Evolutionary conservation across 2,329 filamentous ascomycete species (phyloP).

Genomic region (Penicillium frequentans): DNA sequence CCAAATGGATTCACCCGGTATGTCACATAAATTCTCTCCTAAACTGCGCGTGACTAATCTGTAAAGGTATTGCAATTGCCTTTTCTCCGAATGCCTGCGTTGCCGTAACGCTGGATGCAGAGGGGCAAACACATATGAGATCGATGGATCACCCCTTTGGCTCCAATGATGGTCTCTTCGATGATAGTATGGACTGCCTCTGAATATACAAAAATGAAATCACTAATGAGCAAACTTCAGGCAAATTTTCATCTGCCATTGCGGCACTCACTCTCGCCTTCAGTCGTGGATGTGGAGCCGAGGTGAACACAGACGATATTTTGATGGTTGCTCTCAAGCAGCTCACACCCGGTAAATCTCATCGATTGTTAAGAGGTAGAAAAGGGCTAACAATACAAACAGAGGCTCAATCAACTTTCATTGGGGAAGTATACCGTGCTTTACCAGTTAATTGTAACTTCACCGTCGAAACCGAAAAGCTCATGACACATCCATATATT

Average conservation of each 20-base stretch:
- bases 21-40: slow-evolving; percentile 22
- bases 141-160: slow-evolving; percentile 44
- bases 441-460: slow-evolving; percentile 78
- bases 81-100: slow-evolving; percentile 49
- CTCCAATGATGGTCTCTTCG: slow-evolving; percentile 33
- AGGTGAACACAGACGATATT: slow-evolving; percentile 67
- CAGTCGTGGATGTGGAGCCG: slow-evolving; percentile 49
- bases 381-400: slow-evolving; percentile 25
- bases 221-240: slow-evolving; percentile 20
- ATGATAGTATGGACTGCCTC: slow-evolving; percentile 34
- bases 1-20: slow-evolving; percentile 64
- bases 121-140: slow-evolving; percentile 40
- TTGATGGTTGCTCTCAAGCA: slow-evolving; percentile 64
- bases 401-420: slow-evolving; percentile 64
- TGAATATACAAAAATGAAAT: background rate
- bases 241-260: slow-evolving; percentile 53
- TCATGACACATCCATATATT: slow-evolving; percentile 71
- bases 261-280: slow-evolving; percentile 60
- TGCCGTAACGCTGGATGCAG: slow-evolving; percentile 38
- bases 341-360: slow-evolving; percentile 38
- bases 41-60: slow-evolving; percentile 8
- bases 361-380: slow-evolving; percentile 31
- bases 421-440: slow-evolving; percentile 67
- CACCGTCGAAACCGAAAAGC: slow-evolving; percentile 72
- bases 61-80: slow-evolving; percentile 36